phyloP scores from a whole-genome alignment of 2,329 filamentous ascomycete species.

The Seiridium cupressi region DNA sequence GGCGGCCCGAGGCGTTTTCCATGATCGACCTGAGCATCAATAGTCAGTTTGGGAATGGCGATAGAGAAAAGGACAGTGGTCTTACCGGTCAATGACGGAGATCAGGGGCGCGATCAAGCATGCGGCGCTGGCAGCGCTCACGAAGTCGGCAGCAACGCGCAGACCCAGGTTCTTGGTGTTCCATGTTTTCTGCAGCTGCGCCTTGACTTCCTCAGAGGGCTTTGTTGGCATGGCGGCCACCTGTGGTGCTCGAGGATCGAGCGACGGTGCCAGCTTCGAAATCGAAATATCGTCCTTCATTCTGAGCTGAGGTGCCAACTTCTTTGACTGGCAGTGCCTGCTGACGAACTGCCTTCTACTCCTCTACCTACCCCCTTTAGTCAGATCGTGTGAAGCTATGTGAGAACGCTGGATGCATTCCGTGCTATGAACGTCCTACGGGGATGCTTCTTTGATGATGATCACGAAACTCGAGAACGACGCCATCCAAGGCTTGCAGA shows the following conservation, averaged over 20 bases:
- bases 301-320: neutral
- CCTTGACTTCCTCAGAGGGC: conserved; percentile 5
- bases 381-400: neutral
- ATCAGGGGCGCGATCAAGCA: conserved; percentile 80
- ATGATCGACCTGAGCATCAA: conserved; percentile 62
- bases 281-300: neutral
- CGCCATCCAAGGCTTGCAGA: neutral
- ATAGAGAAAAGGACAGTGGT: neutral
- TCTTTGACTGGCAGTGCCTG: too few relatives aligned
- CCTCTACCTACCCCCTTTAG: neutral
- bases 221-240: neutral
- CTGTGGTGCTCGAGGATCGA: neutral
- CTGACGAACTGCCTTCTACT: neutral
- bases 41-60: conserved; percentile 1
- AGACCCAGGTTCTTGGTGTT: conserved; percentile 72
- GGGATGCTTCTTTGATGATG: conserved; percentile 4
- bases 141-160: conserved; percentile 66
- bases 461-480: conserved; percentile 4
- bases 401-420: neutral
- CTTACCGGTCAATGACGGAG: conserved; percentile 80
- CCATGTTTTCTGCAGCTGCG: conserved; percentile 45
- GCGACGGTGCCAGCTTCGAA: neutral
- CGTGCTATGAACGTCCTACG: neutral
- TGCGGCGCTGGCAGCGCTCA: conserved; percentile 70
- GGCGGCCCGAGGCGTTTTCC: conserved; percentile 74